These are phyloP conservation scores for Aspergillus udagawae DNA, from an alignment of 2,329 filamentous ascomycete species.

Conservation along the genomic window DNA sequence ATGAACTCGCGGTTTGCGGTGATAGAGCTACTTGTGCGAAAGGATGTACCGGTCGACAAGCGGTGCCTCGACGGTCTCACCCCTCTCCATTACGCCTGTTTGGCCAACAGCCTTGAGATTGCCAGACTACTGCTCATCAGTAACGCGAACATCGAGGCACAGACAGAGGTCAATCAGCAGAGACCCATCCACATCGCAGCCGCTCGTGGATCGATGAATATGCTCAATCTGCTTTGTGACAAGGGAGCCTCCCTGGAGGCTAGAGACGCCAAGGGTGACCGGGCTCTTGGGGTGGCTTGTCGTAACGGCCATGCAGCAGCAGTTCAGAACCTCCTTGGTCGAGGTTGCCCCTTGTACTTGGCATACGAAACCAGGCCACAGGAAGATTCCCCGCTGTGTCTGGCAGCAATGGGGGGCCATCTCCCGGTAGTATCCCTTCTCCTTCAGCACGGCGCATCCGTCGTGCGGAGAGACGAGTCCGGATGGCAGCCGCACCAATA, in stretches of 20 bases:
- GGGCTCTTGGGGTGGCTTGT: conserved; percentile 31
- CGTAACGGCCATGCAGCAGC: conserved; percentile 30
- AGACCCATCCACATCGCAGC: conserved; percentile 35
- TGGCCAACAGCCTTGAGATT: conserved; percentile 25
- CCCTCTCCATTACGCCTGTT: conserved; percentile 38
- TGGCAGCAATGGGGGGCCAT: conserved; percentile 35
- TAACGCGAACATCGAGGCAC: conserved; percentile 33
- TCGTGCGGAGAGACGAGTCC: conserved; percentile 31
- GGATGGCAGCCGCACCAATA: conserved; percentile 38
- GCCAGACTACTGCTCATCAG: conserved; percentile 30
- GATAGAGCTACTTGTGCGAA: conserved; percentile 35
- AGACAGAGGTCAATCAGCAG: conserved; percentile 21
- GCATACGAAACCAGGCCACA: conserved; percentile 21
- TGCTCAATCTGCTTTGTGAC: conserved; percentile 31
- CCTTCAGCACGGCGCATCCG: conserved; percentile 30
- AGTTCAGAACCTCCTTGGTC: conserved; percentile 31
- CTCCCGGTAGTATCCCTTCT: conserved; percentile 29
- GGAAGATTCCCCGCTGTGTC: conserved; percentile 37
- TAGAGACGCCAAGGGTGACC: conserved; percentile 31
- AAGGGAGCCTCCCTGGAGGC: conserved; percentile 29
- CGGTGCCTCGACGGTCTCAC: conserved; percentile 27
- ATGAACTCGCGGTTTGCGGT: conserved; percentile 35
- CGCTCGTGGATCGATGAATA: conserved; percentile 21
- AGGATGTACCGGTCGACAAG: conserved; percentile 24
- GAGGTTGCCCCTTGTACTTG: conserved; percentile 26